A percentile compares a stretch with the other conserved stretches of the same genome.
phyloP scores from a whole-genome alignment of 75 land plant species.

The Larix kaempferi region DNA sequence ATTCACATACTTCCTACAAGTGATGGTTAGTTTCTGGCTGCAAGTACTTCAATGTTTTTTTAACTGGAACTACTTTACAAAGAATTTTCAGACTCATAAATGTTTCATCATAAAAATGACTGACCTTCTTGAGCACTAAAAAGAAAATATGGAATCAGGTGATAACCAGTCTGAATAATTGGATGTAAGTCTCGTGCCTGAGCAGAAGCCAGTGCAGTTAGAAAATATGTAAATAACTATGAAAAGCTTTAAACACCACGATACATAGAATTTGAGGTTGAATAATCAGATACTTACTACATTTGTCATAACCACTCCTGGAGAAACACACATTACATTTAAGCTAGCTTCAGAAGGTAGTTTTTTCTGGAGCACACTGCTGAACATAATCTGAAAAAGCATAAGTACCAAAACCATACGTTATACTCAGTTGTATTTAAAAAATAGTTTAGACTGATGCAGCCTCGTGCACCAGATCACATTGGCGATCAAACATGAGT shows the following conservation, averaged over 20 bases:
- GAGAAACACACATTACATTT: slow-evolving; percentile 72
- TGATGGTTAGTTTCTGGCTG: background rate
- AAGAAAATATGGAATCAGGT: slow-evolving; percentile 68
- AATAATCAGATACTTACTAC: slow-evolving; percentile 54
- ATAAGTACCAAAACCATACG: background rate
- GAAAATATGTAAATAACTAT: background rate
- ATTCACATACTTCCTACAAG: background rate
- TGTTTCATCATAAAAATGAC: background rate
- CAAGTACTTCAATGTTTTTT: background rate
- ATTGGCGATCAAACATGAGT: background rate
- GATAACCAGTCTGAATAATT: slow-evolving; percentile 56
- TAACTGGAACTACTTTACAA: slow-evolving; percentile 16
- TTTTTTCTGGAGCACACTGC: slow-evolving; percentile 70
- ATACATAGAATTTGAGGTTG: background rate
- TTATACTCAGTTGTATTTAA: background rate
- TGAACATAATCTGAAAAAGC: slow-evolving; percentile 68
- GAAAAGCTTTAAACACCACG: background rate
- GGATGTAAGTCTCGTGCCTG: slow-evolving; percentile 80
- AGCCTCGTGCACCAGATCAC: background rate
- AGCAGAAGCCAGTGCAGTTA: background rate
- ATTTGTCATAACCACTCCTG: slow-evolving; percentile 88
- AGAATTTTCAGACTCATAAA: background rate
- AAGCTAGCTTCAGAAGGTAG: slow-evolving; percentile 87
- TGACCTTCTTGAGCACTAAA: slow-evolving; percentile 83
- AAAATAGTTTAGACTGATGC: background rate